A percentile compares a stretch with the other conserved stretches of the same genome.
phyloP scores from a whole-genome alignment of 148 eudicot genomes.

The Chenopodium quinoa region DNA sequence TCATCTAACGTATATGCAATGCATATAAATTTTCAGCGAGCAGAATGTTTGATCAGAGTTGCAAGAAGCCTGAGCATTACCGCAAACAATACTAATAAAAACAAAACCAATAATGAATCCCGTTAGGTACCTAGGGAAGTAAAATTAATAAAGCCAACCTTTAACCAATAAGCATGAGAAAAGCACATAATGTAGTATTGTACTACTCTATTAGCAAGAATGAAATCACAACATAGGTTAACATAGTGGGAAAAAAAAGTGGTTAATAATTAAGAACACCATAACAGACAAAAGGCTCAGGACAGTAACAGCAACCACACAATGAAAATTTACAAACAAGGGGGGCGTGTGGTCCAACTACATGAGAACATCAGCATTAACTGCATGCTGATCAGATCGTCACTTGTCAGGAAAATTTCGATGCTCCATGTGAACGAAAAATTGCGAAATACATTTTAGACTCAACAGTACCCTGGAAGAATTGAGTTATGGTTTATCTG shows the following conservation, averaged over 20 bases:
- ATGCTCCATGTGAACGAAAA: neutral
- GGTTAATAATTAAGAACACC: neutral
- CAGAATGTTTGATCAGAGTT: neutral
- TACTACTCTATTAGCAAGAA: too few relatives aligned
- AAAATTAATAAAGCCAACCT: too few relatives aligned
- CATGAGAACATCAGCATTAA: too few relatives aligned
- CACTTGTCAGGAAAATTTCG: too few relatives aligned
- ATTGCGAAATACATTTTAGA: neutral
- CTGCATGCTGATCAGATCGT: too few relatives aligned
- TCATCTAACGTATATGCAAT: too few relatives aligned
- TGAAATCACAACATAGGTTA: neutral
- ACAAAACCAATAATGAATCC: neutral
- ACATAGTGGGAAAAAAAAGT: neutral
- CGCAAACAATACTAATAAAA: neutral
- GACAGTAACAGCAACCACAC: neutral
- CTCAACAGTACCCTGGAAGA: constrained; percentile 57
- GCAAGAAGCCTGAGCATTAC: neutral
- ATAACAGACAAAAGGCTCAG: neutral
- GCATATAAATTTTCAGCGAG: neutral
- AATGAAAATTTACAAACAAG: neutral
- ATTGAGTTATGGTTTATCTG: constrained; percentile 61
- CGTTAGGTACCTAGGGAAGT: neutral
- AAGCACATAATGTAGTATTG: neutral
- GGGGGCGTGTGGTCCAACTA: neutral
- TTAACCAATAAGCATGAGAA: neutral